Percentiles rank a stretch among this genome's conserved stretches.
phyloP scores from a whole-genome alignment of 2,329 filamentous ascomycete species.

The Penicillium sp. region DNA sequence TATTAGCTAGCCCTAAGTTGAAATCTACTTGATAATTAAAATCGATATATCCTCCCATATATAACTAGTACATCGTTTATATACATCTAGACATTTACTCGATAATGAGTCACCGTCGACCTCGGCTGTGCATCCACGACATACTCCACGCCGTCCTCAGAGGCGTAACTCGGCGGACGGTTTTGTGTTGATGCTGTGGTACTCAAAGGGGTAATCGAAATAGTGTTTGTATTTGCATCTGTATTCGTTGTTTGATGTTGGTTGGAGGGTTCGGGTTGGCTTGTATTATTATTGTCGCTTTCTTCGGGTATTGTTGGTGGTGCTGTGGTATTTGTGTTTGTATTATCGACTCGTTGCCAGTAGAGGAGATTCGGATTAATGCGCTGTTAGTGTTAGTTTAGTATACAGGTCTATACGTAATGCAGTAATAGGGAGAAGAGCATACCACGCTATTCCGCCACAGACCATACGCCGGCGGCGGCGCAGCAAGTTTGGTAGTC shows the following conservation, averaged over 20 bases:
- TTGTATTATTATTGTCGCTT: not conserved
- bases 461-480: constrained; percentile 79
- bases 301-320: not conserved
- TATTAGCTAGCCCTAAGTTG: too few species aligned
- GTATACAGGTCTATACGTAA: not conserved
- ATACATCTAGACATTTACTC: not conserved
- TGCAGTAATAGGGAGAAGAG: constrained; percentile 25
- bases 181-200: constrained; percentile 21
- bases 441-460: constrained; percentile 79
- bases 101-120: constrained; percentile 41
- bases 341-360: constrained; percentile 63
- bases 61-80: not conserved
- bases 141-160: constrained; percentile 71
- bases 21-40: not conserved
- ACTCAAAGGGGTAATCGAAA: constrained; percentile 17
- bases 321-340: not conserved
- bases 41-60: not conserved
- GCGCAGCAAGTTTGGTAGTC: constrained; percentile 48
- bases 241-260: not conserved
- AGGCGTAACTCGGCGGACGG: constrained; percentile 71
- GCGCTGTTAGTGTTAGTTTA: constrained; percentile 45
- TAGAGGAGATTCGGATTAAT: constrained; percentile 77
- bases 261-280: not conserved
- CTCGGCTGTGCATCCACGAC: constrained; percentile 64
- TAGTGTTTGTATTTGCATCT: not conserved